Evolutionary conservation across 1,284 basidiomycete species (phyloP).

Genomic region (Hortiboletus rubellus): DNA sequence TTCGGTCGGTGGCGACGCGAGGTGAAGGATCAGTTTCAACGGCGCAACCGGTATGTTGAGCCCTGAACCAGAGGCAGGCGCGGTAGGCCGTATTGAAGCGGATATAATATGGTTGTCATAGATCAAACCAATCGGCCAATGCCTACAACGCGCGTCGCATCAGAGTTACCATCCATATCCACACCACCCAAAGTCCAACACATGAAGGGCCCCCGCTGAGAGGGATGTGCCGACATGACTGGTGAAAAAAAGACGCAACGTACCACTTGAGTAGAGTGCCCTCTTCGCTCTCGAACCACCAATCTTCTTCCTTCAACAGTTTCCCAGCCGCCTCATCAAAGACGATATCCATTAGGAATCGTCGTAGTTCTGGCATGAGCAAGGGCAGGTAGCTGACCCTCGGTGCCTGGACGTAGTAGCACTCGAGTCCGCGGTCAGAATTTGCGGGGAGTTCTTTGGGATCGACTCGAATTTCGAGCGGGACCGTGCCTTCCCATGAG

Average conservation of each 20-base stretch:
- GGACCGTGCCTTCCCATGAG: slow-evolving; percentile 84
- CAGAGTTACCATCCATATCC: slow-evolving; percentile 9
- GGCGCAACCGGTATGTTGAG: slow-evolving; percentile 46
- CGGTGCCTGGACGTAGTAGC: slow-evolving; percentile 84
- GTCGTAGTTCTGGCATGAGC: slow-evolving; percentile 81
- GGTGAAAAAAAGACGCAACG: slow-evolving; percentile 29
- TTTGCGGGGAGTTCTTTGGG: slow-evolving; percentile 83
- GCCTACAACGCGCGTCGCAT: slow-evolving; percentile 57
- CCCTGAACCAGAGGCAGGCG: slow-evolving; percentile 41
- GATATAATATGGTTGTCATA: slow-evolving; percentile 80
- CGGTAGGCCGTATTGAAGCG: slow-evolving; percentile 50
- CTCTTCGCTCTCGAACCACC: slow-evolving; percentile 92
- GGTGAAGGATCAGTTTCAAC: slow-evolving; percentile 78
- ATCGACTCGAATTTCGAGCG: slow-evolving; percentile 81
- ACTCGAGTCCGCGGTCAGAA: slow-evolving; percentile 83
- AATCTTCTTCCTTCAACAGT: slow-evolving; percentile 77
- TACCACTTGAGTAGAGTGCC: slow-evolving; percentile 80
- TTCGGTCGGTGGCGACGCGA: slow-evolving; percentile 81
- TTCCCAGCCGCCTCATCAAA: slow-evolving; percentile 80
- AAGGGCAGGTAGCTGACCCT: slow-evolving; percentile 89
- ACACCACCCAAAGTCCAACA: background rate
- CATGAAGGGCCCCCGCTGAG: background rate
- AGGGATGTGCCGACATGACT: background rate
- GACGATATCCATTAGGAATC: slow-evolving; percentile 85
- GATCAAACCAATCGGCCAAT: slow-evolving; percentile 93